These are phyloP conservation scores for Candida fluviatilis DNA, from an alignment of 805 yeast species.

Conservation along the genomic window DNA sequence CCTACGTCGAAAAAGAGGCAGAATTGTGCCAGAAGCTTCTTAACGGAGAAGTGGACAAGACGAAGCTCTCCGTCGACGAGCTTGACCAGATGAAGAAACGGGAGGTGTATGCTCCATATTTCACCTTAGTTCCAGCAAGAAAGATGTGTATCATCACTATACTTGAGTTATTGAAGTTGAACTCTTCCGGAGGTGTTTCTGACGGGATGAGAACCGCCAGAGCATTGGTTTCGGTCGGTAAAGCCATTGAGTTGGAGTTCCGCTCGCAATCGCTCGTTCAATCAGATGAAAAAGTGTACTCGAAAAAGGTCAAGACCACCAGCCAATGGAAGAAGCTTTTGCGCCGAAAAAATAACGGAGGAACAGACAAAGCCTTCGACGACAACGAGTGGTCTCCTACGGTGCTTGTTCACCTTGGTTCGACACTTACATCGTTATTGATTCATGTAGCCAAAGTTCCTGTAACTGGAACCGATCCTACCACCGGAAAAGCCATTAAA, in stretches of 20 bases:
- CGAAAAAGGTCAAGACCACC: slow-evolving; percentile 40
- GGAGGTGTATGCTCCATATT: slow-evolving; percentile 69
- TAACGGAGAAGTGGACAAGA: slow-evolving; percentile 19
- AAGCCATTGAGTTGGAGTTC: slow-evolving; percentile 80
- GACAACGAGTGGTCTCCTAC: slow-evolving; percentile 23
- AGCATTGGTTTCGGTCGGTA: slow-evolving; percentile 77
- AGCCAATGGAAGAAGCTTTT: slow-evolving; percentile 45
- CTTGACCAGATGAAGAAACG: slow-evolving; percentile 34
- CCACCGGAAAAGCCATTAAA: slow-evolving; percentile 58
- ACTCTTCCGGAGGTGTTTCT: slow-evolving; percentile 68
- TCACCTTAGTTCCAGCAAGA: slow-evolving; percentile 68
- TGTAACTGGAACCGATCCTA: slow-evolving; percentile 78
- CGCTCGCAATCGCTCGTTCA: slow-evolving; percentile 62
- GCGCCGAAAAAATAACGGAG: slow-evolving; percentile 13
- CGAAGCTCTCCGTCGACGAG: slow-evolving; percentile 14
- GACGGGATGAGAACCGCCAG: slow-evolving; percentile 84
- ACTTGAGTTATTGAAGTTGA: slow-evolving; percentile 70
- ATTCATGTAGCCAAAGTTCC: slow-evolving; percentile 79
- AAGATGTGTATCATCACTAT: slow-evolving; percentile 82
- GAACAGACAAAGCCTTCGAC: slow-evolving; percentile 8
- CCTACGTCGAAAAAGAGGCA: slow-evolving; percentile 65
- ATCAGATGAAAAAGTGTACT: slow-evolving; percentile 50
- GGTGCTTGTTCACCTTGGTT: slow-evolving; percentile 65
- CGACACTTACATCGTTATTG: slow-evolving; percentile 68
- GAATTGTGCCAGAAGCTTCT: slow-evolving; percentile 47